These are phyloP conservation scores for Diaporthe citrichinensis DNA, from an alignment of 2,329 filamentous ascomycete genomes.

Conservation along the genomic window DNA sequence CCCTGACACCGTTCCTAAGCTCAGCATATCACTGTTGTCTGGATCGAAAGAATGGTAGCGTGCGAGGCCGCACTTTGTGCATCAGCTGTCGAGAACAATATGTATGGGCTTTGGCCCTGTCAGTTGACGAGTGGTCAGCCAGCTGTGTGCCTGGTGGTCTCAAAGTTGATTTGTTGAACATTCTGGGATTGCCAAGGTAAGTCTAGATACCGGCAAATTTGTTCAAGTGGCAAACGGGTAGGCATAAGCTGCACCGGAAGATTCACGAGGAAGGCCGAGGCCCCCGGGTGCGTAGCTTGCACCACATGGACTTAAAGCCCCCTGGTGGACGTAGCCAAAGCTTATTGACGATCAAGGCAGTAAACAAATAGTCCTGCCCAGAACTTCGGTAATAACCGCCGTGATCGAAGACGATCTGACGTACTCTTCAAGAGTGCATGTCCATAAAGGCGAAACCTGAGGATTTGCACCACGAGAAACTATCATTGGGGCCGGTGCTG, in stretches of 20 bases:
- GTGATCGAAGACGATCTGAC: background rate
- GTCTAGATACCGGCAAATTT: background rate
- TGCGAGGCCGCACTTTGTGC: background rate
- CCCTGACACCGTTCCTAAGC: background rate
- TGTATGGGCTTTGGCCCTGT: background rate
- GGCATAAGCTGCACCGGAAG: background rate
- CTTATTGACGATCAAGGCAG: background rate
- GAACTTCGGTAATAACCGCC: slow-evolving; percentile 9
- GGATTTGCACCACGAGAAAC: background rate
- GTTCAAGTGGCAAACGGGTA: background rate
- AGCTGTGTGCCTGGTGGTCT: background rate
- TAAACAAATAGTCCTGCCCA: slow-evolving; percentile 19
- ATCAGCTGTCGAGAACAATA: too few species aligned
- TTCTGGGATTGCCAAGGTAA: background rate
- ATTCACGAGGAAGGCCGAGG: background rate
- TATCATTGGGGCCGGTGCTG: background rate
- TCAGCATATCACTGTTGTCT: background rate
- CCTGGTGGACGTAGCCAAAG: background rate
- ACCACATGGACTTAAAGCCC: too few species aligned
- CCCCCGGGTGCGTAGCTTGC: too few species aligned
- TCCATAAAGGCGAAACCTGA: slow-evolving; percentile 15
- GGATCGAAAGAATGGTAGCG: background rate
- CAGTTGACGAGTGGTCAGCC: background rate
- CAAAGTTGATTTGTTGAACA: background rate
- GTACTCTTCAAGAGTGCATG: background rate